Conservation (phyloP, 202 grass and related monocot species). For the Brachypodium distachyon region DNA sequence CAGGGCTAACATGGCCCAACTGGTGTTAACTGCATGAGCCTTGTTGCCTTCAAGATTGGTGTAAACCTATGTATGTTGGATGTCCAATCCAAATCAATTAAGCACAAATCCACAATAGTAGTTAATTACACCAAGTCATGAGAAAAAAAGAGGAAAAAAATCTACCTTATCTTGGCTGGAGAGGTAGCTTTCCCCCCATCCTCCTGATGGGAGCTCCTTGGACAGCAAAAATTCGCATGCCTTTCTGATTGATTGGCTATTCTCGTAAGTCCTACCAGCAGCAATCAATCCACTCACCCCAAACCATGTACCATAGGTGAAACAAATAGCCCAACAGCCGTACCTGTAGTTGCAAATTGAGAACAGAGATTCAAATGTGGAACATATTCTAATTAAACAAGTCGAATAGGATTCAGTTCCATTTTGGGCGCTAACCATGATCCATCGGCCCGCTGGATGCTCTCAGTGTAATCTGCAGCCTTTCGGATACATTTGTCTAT, state of each 20-base stretch:
- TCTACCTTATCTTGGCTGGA: slow-evolving; percentile 49
- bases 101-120: neutral
- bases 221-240: slow-evolving; percentile 50
- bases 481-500: slow-evolving; percentile 7
- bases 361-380: neutral
- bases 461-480: slow-evolving; percentile 16
- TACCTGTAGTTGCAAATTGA: slow-evolving; percentile 43
- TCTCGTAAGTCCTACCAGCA: slow-evolving; percentile 60
- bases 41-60: slow-evolving; percentile 42
- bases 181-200: slow-evolving; percentile 72
- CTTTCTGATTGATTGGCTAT: slow-evolving; percentile 38
- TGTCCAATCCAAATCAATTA: neutral
- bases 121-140: neutral
- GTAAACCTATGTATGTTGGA: slow-evolving; percentile 39
- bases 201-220: slow-evolving; percentile 65
- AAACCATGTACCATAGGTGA: slow-evolving; percentile 73
- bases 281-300: slow-evolving; percentile 68
- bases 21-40: slow-evolving; percentile 40
- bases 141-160: neutral
- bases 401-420: neutral
- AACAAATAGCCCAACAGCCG: slow-evolving; percentile 75
- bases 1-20: slow-evolving; percentile 52
- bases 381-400: neutral
- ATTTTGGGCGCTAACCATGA: slow-evolving; percentile 3
- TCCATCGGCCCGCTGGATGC: neutral